These are phyloP conservation scores for Parathielavia appendiculata DNA, from an alignment of 495 filamentous ascomycete species.

Conservation along the genomic window DNA sequence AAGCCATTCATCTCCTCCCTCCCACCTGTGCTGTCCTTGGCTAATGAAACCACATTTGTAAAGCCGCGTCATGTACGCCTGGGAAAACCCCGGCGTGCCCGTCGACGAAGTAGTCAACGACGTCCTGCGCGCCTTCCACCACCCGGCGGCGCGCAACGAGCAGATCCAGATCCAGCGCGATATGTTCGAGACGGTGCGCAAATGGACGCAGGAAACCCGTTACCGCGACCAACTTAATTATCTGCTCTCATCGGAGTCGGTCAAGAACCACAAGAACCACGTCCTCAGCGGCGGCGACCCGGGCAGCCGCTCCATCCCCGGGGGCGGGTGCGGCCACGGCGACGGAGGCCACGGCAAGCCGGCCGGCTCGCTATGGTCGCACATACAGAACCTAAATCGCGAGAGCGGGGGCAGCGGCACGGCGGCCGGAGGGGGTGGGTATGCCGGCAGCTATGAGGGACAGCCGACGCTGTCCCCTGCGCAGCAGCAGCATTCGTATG, in stretches of 20 bases:
- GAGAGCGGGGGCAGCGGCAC: background rate
- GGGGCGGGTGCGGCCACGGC: conserved; percentile 28
- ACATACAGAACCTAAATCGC: conserved; percentile 31
- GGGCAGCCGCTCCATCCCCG: conserved; percentile 24
- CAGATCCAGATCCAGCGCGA: conserved; percentile 68
- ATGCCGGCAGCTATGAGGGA: conserved; percentile 8
- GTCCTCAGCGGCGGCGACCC: conserved; percentile 21
- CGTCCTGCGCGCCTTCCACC: conserved; percentile 75
- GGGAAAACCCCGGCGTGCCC: conserved; percentile 76
- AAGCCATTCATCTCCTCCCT: conserved; percentile 22
- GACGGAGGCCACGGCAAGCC: conserved; percentile 49
- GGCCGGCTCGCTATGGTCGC: conserved; percentile 47
- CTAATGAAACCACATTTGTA: background rate
- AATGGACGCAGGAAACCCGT: conserved; percentile 64
- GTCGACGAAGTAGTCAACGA: conserved; percentile 76
- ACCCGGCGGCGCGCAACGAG: conserved; percentile 72
- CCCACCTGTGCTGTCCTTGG: conserved; percentile 3
- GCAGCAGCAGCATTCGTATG: conserved; percentile 10
- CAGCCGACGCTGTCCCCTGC: background rate
- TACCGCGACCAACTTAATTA: conserved; percentile 63
- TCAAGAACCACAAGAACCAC: conserved; percentile 74
- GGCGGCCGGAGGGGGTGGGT: background rate
- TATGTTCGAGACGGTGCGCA: conserved; percentile 79
- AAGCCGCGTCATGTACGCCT: conserved; percentile 76
- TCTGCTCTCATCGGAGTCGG: conserved; percentile 72